Base-by-base conservation (phyloP, 2,329 filamentous ascomycete species). In the Juglanconis juglandina region DNA sequence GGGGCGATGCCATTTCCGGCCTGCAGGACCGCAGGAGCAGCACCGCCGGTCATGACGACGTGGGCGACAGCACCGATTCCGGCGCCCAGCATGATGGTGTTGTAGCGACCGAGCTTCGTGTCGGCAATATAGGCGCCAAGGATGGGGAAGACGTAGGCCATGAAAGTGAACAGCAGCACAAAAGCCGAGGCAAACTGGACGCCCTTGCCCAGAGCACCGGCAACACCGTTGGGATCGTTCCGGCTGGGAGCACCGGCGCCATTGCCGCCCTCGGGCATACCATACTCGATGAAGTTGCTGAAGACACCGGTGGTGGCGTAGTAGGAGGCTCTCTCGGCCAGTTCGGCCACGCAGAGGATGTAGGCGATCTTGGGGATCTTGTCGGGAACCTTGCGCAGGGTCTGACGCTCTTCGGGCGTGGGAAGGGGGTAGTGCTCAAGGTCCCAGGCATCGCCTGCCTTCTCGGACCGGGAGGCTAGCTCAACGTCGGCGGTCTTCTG, bases 31-130 rank as follows among this genome's bases (percentile, higher is more conserved):
- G 75, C 71, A 0, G 88, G 87, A 9, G 88, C 76, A 13, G 87
- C 83, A 0, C 86, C 87, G 13, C 85, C 75, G 61, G 88, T 81
- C 58, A 90, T 77, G 55, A 91, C 82, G n/a, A 83, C 70, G 61
- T 89, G 85, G 2, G 87, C 88, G 14, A 86, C 64, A 64, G 86
- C 81, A 33, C 87, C 85, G 35, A 87, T 77, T 0, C 81, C 70
- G 9, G 81, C 81, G 5, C 78, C 79, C 37, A 62, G 64, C 62
- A 86, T 75, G 66, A 91, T 90, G 1, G 88, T 88, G 64, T 82
- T 80, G 74, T 86, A 91, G 55, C 87, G 84, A 47, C 88, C 88
- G 59, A 84, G 78, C 67, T 86, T 85, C 62, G 85, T 81, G 71
- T 91, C 88, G 7, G 87, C 86, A 33, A 85, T 68, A 66, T 78